phyloP scores from a whole-genome alignment of 768 basidiomycete species.

The Clavulina sp. region DNA sequence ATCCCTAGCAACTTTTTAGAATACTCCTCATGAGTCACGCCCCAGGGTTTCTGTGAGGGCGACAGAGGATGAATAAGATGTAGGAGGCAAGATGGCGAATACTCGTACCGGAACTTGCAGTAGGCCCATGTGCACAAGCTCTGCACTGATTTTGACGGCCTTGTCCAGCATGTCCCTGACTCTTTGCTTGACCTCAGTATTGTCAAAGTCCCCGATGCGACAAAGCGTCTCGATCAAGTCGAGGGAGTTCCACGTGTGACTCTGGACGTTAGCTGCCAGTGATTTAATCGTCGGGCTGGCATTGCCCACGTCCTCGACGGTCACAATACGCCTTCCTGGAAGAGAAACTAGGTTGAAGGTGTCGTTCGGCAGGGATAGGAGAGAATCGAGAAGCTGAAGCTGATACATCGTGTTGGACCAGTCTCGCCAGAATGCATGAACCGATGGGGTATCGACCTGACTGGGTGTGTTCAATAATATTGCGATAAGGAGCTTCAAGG shows the following conservation, averaged over 20 bases:
- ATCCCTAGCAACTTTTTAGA: slow-evolving; percentile 67
- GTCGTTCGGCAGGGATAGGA: slow-evolving; percentile 76
- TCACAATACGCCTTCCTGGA: slow-evolving; percentile 67
- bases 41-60: slow-evolving; percentile 53
- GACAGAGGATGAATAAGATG: slow-evolving; percentile 18
- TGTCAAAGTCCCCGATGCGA: slow-evolving; percentile 56
- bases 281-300: slow-evolving; percentile 87
- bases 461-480: slow-evolving; percentile 71
- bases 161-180: slow-evolving; percentile 89
- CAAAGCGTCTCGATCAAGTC: slow-evolving; percentile 81
- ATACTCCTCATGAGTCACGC: slow-evolving; percentile 73
- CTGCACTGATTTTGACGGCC: slow-evolving; percentile 83
- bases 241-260: slow-evolving; percentile 85
- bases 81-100: slow-evolving; percentile 6
- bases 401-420: slow-evolving; percentile 82
- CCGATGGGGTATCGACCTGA: slow-evolving; percentile 58
- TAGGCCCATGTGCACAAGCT: slow-evolving; percentile 84
- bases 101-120: slow-evolving; percentile 71
- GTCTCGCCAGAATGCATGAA: slow-evolving; percentile 65
- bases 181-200: slow-evolving; percentile 47
- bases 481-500: slow-evolving; percentile 74
- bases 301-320: slow-evolving; percentile 69
- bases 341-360: slow-evolving; percentile 86
- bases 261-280: slow-evolving; percentile 77
- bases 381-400: slow-evolving; percentile 69